Conservation (phyloP, 2,329 filamentous ascomycete species). For the Coniochaeta ligniaria region DNA sequence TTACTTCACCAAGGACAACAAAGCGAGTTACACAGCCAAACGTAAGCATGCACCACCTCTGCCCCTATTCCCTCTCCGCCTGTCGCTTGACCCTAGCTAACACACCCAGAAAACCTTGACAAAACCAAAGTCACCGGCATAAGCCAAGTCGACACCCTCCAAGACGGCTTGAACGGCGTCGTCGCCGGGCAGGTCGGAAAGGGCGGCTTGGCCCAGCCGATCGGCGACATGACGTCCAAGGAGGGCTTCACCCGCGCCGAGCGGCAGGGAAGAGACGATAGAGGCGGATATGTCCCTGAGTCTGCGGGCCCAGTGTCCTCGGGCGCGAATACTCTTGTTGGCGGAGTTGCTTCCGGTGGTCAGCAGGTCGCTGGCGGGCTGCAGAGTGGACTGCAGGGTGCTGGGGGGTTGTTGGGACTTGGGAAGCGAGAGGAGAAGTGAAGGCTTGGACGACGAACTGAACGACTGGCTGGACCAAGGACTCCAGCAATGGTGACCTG, state of each 20-base stretch:
- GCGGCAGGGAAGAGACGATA: constrained; percentile 55
- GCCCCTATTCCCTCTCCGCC: too few species aligned
- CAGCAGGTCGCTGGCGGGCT: constrained; percentile 5
- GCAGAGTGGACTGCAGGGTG: constrained; percentile 8
- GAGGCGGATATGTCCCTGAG: constrained; percentile 37
- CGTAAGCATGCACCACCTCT: constrained; percentile 30
- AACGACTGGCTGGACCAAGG: not conserved
- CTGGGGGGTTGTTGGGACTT: constrained; percentile 7
- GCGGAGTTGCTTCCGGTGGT: constrained; percentile 4
- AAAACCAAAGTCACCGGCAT: constrained; percentile 65
- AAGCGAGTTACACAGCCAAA: constrained; percentile 63
- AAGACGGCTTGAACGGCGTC: constrained; percentile 59
- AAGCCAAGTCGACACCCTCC: constrained; percentile 58
- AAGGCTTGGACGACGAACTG: not conserved
- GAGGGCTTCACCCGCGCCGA: constrained; percentile 61
- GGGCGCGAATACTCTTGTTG: constrained; percentile 7
- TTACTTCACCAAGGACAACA: constrained; percentile 73
- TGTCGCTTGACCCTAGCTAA: not conserved
- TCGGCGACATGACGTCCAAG: constrained; percentile 55
- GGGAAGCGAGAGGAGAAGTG: constrained; percentile 1
- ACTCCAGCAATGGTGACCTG: not conserved
- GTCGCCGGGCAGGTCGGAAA: constrained; percentile 59
- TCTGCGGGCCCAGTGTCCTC: constrained; percentile 1
- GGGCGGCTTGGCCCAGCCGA: constrained; percentile 57
- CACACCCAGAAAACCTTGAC: constrained; percentile 51